Base-by-base conservation (phyloP, 1,139 yeast genomes). In the Petasospora rhodanensis region DNA sequence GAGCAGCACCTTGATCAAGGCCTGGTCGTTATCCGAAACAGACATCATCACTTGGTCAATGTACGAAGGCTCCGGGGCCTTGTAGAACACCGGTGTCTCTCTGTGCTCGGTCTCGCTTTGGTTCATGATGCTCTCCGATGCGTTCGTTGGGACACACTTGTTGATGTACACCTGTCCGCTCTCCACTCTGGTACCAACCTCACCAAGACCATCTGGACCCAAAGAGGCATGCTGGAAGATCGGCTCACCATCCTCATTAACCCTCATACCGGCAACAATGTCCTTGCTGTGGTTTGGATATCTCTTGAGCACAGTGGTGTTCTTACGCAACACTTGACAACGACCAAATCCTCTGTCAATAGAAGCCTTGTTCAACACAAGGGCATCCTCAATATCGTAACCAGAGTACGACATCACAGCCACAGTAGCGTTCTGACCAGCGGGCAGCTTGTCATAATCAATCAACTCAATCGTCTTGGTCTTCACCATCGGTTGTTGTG, bases 391-490 rank as follows among this genome's bases (percentile, higher is more conserved):
- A 60, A 93, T 93, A 83, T 91, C 98, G 56, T 91, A 91, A 42
- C 99, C 99, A 0, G 97, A 89, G 55, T 91, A 91, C 9, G 96
- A 85, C 99, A 91, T 93, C 23, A 91, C 98, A 1, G 98, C 98
- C 41, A 91, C 98, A 1, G 95, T 85, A 7, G 99, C 99, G 58
- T 91, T 91, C 61, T 91, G 98, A 5, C 99, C 99, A 4, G 99
- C 99, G 5, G 99, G 99, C 29, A 91, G 68, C 58, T 91, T 89
- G 61, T 93, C 98, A 55, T 89, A 91, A 43, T 89, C 86, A 43
- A 93, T 91, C 42, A 91, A 68, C 62, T 93, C 99, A 47, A 91
- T 91, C 1, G 99, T 93, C 58, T 89, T 85, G 6, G 97, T 87
- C 62, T 91, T 91, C 20, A 93, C 99, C 96, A 91, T 85, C 1